Percentiles rank a stretch among this genome's conserved stretches.
Conservation (phyloP, 345 rosid species). For the Bretschneidera sinensis region DNA sequence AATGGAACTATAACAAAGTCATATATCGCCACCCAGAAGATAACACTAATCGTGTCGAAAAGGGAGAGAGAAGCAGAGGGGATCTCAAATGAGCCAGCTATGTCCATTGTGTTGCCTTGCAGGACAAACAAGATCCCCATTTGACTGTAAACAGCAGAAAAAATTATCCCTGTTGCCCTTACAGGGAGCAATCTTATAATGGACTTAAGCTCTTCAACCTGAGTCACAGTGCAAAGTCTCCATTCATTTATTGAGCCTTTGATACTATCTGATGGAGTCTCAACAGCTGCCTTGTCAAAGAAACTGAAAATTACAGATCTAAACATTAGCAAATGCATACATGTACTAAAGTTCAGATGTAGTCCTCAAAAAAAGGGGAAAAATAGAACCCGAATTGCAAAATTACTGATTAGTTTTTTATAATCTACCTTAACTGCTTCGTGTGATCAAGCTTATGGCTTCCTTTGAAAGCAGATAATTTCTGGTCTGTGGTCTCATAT, state of each 20-base stretch:
- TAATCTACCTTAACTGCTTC: constrained; percentile 45
- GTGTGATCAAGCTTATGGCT: constrained; percentile 83
- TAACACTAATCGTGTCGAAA: constrained; percentile 77
- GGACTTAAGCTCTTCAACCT: constrained; percentile 88
- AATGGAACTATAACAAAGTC: constrained; percentile 62
- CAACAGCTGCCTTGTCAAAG: constrained; percentile 92
- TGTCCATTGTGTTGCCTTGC: constrained; percentile 91
- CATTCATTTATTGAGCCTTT: constrained; percentile 54
- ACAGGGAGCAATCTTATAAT: constrained; percentile 70
- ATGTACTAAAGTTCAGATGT: not conserved
- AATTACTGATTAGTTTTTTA: no score
- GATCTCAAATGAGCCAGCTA: constrained; percentile 68
- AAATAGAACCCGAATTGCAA: no score
- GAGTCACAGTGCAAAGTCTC: constrained; percentile 87
- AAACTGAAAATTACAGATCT: constrained; percentile 47
- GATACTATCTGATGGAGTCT: constrained; percentile 39
- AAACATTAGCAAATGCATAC: no score
- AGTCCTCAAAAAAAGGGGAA: no score
- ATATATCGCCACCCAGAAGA: constrained; percentile 82
- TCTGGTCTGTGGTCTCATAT: constrained; percentile 60
- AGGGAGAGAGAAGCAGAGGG: constrained; percentile 94
- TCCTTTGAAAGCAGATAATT: constrained; percentile 61
- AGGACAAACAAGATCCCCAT: constrained; percentile 91
- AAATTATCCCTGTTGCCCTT: constrained; percentile 89
- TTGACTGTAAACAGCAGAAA: constrained; percentile 76